Evolutionary conservation across 2,329 filamentous ascomycete genomes (phyloP), one percentile per base, ranked within the genome.

Genomic region (Colletotrichum camelliae): DNA sequence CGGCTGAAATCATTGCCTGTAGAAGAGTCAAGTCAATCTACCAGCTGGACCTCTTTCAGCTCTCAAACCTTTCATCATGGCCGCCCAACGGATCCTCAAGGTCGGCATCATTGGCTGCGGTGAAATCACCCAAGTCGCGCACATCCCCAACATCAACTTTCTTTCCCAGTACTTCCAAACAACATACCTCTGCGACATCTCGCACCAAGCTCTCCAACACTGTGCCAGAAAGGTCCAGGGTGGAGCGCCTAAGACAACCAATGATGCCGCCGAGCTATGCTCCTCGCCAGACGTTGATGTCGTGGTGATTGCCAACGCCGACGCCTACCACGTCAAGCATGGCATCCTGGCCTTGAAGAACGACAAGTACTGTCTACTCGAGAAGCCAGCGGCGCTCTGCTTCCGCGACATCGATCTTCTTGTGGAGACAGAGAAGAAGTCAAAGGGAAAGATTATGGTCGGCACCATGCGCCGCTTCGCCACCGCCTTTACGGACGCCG

Each of bases 401-500:
- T 81, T 88, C 24, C 84, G 83, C 3, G 87, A 88, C 62, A 83
- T 88, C 0, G 81, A 88, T 31, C 80, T 82, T 0, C 87, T 93
- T 27, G 82, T 88, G 35, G 86, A 83, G 0, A 90, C 90, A 0
- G 88, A 92, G 79, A 81, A 82, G 21, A 78, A 75, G 1, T 85
- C 86, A 0, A 78, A 81, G 13, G 87, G 85, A 0, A 84, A 83
- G 6, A 86, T 92, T 3, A 90, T 93, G 79, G 89, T 93, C 0
- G 91, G 91, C 3, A 91, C 90, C 71, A 92, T 91, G 86, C 85
- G 92, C 24, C 86, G 91, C n/a, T 92, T 92, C 78, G 91, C 92
- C 0, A 82, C 88, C 0, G 86, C 87, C 1, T 92, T 92, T 77
- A 81, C 85, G 0, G 85, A 89, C 29, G 87, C 89, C 0, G 86